Conservation (phyloP, 768 basidiomycete species). For the Hemileccinum rubropunctum region DNA sequence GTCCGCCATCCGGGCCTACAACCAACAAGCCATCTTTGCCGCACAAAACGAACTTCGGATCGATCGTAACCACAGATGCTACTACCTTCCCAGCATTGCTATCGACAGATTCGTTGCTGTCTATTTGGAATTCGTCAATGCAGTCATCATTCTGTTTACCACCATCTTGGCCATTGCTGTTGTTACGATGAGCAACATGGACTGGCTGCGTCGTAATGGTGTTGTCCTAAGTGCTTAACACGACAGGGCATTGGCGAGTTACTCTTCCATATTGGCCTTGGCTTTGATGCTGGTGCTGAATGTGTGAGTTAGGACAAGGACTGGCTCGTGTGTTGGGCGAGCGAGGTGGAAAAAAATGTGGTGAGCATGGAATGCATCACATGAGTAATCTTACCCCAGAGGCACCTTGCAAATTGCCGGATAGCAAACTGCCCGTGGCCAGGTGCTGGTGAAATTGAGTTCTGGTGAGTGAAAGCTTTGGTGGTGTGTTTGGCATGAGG, state of each 20-base stretch:
- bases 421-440: slow-evolving; percentile 73
- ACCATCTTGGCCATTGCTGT: slow-evolving; percentile 65
- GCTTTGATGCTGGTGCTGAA: background rate
- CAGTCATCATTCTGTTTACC: slow-evolving; percentile 72
- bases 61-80: slow-evolving; percentile 84
- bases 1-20: slow-evolving; percentile 81
- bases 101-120: slow-evolving; percentile 85
- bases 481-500: background rate
- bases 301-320: slow-evolving; percentile 42
- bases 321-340: slow-evolving; percentile 78
- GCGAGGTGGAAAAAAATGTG: slow-evolving; percentile 88
- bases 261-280: background rate
- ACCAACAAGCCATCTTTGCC: slow-evolving; percentile 65
- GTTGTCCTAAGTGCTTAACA: slow-evolving; percentile 79
- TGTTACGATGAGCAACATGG: slow-evolving; percentile 72
- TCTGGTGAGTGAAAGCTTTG: slow-evolving; percentile 46
- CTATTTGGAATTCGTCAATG: slow-evolving; percentile 81
- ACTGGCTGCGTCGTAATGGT: slow-evolving; percentile 85
- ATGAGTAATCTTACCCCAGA: slow-evolving; percentile 64
- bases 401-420: slow-evolving; percentile 67
- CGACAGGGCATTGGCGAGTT: slow-evolving; percentile 73
- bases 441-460: slow-evolving; percentile 65
- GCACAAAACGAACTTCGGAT: slow-evolving; percentile 68
- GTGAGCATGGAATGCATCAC: slow-evolving; percentile 88
- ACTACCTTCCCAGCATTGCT: slow-evolving; percentile 64